Evolutionary conservation across 2,329 filamentous ascomycete species (phyloP).

Genomic region (Cadophora gregata): DNA sequence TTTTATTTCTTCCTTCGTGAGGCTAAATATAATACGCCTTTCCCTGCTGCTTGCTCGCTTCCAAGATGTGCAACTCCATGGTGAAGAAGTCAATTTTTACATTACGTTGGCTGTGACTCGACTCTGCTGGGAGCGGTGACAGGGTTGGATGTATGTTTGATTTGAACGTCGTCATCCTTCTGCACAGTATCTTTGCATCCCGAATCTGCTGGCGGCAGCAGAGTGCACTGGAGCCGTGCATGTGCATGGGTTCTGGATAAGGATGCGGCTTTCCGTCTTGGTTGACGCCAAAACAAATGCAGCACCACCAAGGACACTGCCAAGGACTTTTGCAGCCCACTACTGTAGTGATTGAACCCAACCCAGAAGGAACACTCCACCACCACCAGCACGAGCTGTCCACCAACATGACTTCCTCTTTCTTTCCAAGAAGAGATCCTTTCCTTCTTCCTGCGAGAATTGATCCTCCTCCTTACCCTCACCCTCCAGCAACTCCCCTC

Average conservation of each 20-base stretch:
- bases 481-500: not conserved
- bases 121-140: not conserved
- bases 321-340: not conserved
- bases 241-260: not conserved
- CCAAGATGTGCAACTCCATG: not conserved
- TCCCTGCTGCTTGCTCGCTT: not conserved
- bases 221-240: not conserved
- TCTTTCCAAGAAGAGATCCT: not conserved
- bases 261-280: conserved; percentile 19
- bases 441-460: conserved; percentile 2
- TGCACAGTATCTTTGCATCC: not conserved
- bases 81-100: not conserved
- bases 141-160: not conserved
- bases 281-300: not conserved
- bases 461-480: not conserved
- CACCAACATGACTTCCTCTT: conserved; percentile 1
- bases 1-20: not conserved
- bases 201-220: not conserved
- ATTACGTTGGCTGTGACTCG: not conserved
- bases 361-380: conserved; percentile 8
- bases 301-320: not conserved
- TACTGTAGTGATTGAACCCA: not conserved
- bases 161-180: not conserved
- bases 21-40: not conserved
- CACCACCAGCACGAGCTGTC: not conserved